Percentiles rank a stretch among this genome's conserved stretches.
Evolutionary conservation across 2,329 filamentous ascomycete species (phyloP).

Genomic region (Alternaria panax): DNA sequence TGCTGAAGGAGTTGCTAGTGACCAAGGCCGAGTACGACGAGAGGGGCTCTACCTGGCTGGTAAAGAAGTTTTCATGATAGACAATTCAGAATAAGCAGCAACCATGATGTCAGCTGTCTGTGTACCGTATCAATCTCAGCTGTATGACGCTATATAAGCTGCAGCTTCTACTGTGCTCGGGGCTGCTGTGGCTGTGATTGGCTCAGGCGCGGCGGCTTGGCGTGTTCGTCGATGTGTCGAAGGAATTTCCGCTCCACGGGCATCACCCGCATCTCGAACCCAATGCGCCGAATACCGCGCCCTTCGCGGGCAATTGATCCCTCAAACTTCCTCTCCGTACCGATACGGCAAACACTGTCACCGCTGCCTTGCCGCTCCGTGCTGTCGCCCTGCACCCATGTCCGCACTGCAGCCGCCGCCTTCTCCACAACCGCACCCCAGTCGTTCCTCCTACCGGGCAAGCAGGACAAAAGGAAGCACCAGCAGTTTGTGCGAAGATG

Average conservation of each 20-base stretch:
- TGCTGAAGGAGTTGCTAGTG: constrained; percentile 72
- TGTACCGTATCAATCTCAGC: background rate
- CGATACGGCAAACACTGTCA: constrained; percentile 23
- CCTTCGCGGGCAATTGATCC: constrained; percentile 44
- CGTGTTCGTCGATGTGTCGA: constrained; percentile 6
- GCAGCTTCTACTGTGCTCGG: constrained; percentile 12
- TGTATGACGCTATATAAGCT: background rate
- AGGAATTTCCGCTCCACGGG: constrained; percentile 20
- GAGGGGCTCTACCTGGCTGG: constrained; percentile 75
- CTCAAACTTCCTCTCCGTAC: constrained; percentile 22
- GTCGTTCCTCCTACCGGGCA: constrained; percentile 35
- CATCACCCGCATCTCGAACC: constrained; percentile 32
- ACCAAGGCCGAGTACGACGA: constrained; percentile 92
- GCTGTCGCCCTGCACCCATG: constrained; percentile 19
- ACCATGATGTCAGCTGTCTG: background rate
- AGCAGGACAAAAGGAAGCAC: constrained; percentile 48
- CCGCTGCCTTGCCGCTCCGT: constrained; percentile 23
- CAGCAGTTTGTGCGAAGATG: constrained; percentile 45
- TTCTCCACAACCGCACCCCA: constrained; percentile 42
- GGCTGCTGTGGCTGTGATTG: constrained; percentile 31
- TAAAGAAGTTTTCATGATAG: constrained; percentile 68
- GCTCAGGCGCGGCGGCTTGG: constrained; percentile 27
- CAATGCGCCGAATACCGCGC: constrained; percentile 51
- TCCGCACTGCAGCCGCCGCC: constrained; percentile 26
- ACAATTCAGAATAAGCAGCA: background rate